Conservation (phyloP, 2,329 filamentous ascomycete species). For the Ophiostoma pallidulum region DNA sequence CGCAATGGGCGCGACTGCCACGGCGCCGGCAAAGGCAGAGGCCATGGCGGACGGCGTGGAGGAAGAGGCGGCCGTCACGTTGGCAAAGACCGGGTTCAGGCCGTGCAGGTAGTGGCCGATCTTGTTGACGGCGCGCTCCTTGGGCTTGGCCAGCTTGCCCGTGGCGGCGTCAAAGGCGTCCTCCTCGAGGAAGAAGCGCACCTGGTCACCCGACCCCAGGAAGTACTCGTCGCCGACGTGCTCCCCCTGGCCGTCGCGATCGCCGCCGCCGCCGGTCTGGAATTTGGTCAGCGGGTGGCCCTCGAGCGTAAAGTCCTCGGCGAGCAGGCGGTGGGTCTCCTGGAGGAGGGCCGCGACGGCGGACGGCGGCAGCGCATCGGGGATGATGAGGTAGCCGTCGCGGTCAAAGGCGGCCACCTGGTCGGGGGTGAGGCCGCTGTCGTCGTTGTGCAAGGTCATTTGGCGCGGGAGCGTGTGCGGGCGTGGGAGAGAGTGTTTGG, state of each 20-base stretch:
- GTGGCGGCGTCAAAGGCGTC: conserved; percentile 62
- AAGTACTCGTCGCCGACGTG: conserved; percentile 97
- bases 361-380: conserved; percentile 57
- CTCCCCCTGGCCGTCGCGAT: conserved; percentile 36
- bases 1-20: conserved; percentile 52
- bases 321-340: conserved; percentile 67
- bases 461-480: no score
- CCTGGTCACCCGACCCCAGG: conserved; percentile 76
- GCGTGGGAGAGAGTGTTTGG: no score
- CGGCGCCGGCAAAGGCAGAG: conserved; percentile 30
- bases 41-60: no score
- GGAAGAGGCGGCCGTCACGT: conserved; percentile 32
- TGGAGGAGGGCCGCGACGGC: conserved; percentile 60
- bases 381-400: conserved; percentile 87
- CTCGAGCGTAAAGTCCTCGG: conserved; percentile 59
- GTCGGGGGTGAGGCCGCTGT: conserved; percentile 61
- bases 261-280: conserved; percentile 61
- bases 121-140: conserved; percentile 80
- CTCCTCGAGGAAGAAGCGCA: conserved; percentile 96
- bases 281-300: conserved; percentile 91
- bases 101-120: conserved; percentile 71
- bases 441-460: no score
- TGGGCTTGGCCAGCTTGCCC: conserved; percentile 64
- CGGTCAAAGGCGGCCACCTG: conserved; percentile 65
- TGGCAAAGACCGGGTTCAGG: conserved; percentile 56